Conservation (phyloP, 108 stramenopile genomes). For the Mediolabrus comicus region DNA sequence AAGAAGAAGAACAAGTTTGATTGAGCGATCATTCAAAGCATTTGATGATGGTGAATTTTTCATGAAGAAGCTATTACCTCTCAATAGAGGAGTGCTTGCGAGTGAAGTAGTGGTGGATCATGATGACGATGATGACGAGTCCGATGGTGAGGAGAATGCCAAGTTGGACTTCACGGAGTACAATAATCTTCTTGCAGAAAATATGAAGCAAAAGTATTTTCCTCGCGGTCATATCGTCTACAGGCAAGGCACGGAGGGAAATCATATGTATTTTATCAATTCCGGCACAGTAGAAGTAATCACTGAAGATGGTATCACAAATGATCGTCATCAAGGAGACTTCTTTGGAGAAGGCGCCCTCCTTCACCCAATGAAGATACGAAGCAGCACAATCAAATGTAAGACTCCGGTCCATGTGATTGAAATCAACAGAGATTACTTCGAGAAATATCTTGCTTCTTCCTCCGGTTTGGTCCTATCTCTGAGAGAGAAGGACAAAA, state of each 20-base stretch:
- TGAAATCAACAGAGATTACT: slow-evolving; percentile 85
- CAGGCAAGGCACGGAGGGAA: slow-evolving; percentile 59
- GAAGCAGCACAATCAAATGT: slow-evolving; percentile 71
- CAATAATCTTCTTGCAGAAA: slow-evolving; percentile 66
- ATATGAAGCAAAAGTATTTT: slow-evolving; percentile 80
- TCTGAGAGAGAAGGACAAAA: slow-evolving; percentile 78
- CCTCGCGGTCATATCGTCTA: slow-evolving; percentile 77
- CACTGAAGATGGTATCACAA: slow-evolving; percentile 62
- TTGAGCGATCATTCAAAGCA: slow-evolving; percentile 69
- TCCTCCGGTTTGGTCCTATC: slow-evolving; percentile 53
- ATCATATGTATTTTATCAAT: slow-evolving; percentile 85
- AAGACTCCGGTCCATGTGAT: slow-evolving; percentile 82
- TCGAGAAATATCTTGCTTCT: slow-evolving; percentile 79
- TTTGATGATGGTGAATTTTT: slow-evolving; percentile 48
- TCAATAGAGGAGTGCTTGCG: slow-evolving; percentile 1
- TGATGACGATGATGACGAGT: slow-evolving; percentile 5
- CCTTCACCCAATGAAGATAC: slow-evolving; percentile 57
- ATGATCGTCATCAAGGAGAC: slow-evolving; percentile 57
- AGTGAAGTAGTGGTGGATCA: slow-evolving; percentile 12
- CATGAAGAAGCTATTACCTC: slow-evolving; percentile 6
- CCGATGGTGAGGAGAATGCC: slow-evolving; percentile 37
- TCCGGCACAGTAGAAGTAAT: slow-evolving; percentile 73
- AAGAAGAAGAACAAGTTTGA: slow-evolving; percentile 60
- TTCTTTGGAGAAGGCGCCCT: slow-evolving; percentile 87
- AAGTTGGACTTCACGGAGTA: slow-evolving; percentile 71